Base-by-base conservation (phyloP, 208 protist genomes). In the Leishmania aethiopica region DNA sequence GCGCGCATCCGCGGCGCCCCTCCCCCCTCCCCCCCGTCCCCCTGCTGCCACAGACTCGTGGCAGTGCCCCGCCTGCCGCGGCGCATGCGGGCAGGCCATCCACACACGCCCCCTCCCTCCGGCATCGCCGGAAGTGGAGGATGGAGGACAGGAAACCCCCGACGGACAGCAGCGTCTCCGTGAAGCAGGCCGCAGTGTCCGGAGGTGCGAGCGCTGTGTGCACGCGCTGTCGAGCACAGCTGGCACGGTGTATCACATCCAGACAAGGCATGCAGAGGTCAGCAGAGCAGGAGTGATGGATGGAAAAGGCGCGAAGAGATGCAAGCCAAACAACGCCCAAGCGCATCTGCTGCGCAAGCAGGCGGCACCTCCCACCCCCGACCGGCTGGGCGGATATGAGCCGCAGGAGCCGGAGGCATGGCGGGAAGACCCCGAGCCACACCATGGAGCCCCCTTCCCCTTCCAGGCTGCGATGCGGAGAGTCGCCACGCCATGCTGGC, bases 221-320 rank as follows among this genome's bases (percentile, higher is more conserved):
- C 35, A 69, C 17, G 15, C 37, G 17, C 35, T 47, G 35, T 11
- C 10, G 37, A 40, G 35, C 13, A 28, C 37, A 17, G 42, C 69
- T n/a, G 28, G 69, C 25, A 28, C 51, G 35, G 67, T 17, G 67
- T 51, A 49, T 45, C 22, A 11, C 19, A 51, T 17, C 67, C 25
- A 72, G 40, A 11, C 67, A 45, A 51, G 37, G 67, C 42, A 49
- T 49, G 19, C 19, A 49, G 67, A n/a, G 67, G 35, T 49, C n/a
- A 71, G 66, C 66, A 71, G 37, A 82, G 37, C 51, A 83, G 77
- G 17, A 78, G 40, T 66, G 42, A 37, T 25, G 59, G 25, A 79
- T 6, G n/a, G 28, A 57, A 72, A n/a, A 70, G 51, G 17, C 67
- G 67, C 19, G 40, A 28, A 47, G 35, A 47, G 40, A 17, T 72